Evolutionary conservation across 345 rosid species (phyloP).

Genomic region (Euphorbia peplus): DNA sequence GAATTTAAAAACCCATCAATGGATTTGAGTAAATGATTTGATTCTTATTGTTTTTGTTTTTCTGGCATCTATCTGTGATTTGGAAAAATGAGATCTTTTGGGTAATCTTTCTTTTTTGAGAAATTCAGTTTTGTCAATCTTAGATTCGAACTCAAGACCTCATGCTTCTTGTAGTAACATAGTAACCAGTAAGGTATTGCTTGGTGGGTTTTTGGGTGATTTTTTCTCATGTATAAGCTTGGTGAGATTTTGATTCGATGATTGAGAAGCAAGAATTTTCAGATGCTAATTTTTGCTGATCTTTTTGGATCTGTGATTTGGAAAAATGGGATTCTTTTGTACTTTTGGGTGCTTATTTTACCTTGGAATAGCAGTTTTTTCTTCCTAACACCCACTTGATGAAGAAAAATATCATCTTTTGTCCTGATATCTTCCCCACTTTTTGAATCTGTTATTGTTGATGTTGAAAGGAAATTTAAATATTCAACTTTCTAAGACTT

Average conservation of each 20-base stretch:
- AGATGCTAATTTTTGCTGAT: background rate
- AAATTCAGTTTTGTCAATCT: too few species aligned
- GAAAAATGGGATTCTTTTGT: slow-evolving; percentile 16
- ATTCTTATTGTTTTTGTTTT: background rate
- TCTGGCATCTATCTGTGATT: background rate
- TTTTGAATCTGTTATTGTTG: background rate
- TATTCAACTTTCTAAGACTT: too few species aligned
- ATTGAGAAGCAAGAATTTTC: too few species aligned
- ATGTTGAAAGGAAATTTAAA: background rate
- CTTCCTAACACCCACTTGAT: slow-evolving; percentile 13
- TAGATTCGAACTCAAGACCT: too few species aligned
- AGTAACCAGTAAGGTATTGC: too few species aligned
- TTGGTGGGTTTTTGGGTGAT: too few species aligned
- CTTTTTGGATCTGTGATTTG: slow-evolving; percentile 30
- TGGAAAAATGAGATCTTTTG: slow-evolving; percentile 15
- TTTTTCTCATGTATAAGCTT: background rate
- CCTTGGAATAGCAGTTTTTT: slow-evolving; percentile 6
- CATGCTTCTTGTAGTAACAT: too few species aligned
- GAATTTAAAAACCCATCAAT: background rate
- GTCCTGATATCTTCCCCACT: background rate
- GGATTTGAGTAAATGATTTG: slow-evolving; percentile 4
- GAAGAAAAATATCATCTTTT: background rate
- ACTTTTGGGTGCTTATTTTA: slow-evolving; percentile 15
- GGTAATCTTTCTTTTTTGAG: background rate
- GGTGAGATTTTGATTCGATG: background rate